Evolutionary conservation across 2,329 filamentous ascomycete species (phyloP).

Genomic region (Verticillium longisporum): DNA sequence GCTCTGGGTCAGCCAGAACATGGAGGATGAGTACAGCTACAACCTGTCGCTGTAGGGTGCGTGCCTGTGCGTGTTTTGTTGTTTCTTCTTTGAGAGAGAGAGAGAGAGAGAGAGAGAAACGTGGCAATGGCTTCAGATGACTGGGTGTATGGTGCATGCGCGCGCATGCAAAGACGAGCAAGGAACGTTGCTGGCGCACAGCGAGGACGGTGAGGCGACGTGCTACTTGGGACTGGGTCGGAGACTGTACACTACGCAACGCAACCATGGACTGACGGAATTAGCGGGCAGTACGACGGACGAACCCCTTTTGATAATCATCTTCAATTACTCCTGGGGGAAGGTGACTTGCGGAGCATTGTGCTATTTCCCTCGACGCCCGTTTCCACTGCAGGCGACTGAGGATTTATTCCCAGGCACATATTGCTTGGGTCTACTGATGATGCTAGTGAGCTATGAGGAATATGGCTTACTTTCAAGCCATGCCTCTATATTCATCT

Average conservation of each 20-base stretch:
- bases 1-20: conserved; percentile 64
- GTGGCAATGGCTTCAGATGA: too few relatives aligned
- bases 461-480: too few relatives aligned
- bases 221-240: neutral
- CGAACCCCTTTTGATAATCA: neutral
- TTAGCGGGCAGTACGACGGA: neutral
- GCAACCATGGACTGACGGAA: neutral
- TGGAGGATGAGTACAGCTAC: conserved; percentile 67
- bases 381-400: too few relatives aligned
- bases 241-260: neutral
- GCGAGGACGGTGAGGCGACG: neutral
- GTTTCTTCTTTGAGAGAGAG: neutral
- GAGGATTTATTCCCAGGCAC: too few relatives aligned
- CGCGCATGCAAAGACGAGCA: neutral
- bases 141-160: neutral
- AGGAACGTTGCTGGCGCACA: neutral
- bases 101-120: too few relatives aligned
- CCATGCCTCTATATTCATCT: too few relatives aligned
- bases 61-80: too few relatives aligned
- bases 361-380: too few relatives aligned
- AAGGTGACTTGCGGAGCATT: too few relatives aligned
- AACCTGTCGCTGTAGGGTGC: conserved; percentile 50
- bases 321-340: neutral
- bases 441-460: too few relatives aligned
- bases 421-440: too few relatives aligned